Evolutionary conservation across 1,139 yeast genomes (phyloP).

Genomic region (Debaryomyces singareniensis): DNA sequence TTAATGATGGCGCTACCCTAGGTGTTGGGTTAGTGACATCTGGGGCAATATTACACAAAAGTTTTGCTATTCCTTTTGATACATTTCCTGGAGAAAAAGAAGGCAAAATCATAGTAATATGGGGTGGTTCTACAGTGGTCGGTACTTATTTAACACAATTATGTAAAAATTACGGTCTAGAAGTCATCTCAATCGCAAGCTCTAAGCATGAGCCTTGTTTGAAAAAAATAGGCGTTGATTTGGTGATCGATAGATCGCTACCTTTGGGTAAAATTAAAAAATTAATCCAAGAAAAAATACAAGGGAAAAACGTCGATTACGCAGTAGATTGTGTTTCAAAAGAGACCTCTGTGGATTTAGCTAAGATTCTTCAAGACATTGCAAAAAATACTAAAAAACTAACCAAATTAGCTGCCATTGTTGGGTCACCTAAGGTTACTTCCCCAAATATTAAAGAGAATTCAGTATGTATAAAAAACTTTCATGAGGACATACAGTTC

Average conservation of each 20-base stretch:
- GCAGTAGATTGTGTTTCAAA: conserved; percentile 43
- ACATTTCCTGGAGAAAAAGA: conserved; percentile 3
- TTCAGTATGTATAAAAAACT: conserved; percentile 31
- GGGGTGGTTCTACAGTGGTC: conserved; percentile 47
- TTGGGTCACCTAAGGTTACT: conserved; percentile 24
- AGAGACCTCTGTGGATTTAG: conserved; percentile 27
- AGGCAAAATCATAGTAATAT: conserved; percentile 23
- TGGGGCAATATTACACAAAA: conserved; percentile 28
- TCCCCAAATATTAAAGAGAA: conserved; percentile 18
- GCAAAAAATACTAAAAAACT: conserved; percentile 6
- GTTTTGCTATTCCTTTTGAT: conserved; percentile 16
- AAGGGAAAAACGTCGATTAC: conserved; percentile 19
- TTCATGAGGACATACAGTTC: conserved; percentile 36
- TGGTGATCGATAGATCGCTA: conserved; percentile 29
- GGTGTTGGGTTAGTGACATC: conserved; percentile 47
- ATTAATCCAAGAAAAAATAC: conserved; percentile 4
- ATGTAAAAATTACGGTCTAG: conserved; percentile 32
- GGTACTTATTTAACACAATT: conserved; percentile 38
- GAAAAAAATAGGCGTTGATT: conserved; percentile 30
- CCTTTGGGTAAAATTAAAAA: conserved; percentile 14
- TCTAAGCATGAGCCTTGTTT: conserved; percentile 24
- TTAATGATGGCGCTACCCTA: conserved; percentile 37
- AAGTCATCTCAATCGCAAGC: conserved; percentile 36
- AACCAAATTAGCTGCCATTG: conserved; percentile 30
- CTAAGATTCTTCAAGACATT: conserved; percentile 17